Base-by-base conservation (phyloP, 768 basidiomycete species). In the Mycena vulgaris region DNA sequence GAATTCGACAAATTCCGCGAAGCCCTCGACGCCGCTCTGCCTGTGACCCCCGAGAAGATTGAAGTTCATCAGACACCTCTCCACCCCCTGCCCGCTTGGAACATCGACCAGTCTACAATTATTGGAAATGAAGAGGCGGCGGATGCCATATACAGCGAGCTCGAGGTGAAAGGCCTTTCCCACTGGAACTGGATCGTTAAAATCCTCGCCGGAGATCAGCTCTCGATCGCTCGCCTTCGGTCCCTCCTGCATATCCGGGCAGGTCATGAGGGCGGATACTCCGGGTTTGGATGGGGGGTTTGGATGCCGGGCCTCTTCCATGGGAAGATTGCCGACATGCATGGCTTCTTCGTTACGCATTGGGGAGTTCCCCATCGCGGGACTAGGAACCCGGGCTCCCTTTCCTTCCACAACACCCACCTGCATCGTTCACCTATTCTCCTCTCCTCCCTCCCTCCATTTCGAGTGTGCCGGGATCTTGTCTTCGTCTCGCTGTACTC, bases 251-350 rank as follows among this genome's bases (percentile, higher is more conserved):
- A 56, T 52, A 77, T 80, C n/a, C 79, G 81, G 0, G 78, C 78
- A 2, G 62, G 62, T 6, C 37, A 63, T 13, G 62, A 63, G 17
- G 39, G 51, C 31, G 78, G 77, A 0, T 70, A 69, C 23, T 27
- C 67, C 1, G 75, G 77, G 0, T 80, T 78, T 42, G 68, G 75
- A 0, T 74, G 78, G 68, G 73, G 70, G 17, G 33, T 17, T 0
- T 78, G 74, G 72, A 69, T 78, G n/a, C 79, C 80, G 2, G 83
- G 83, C 1, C 74, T 84, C 1, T 84, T 84, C 70, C 84, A 85
- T 66, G n/a, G n/a, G n/a, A n/a, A n/a, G n/a, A n/a, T n/a, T 75
- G 60, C 80, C 2, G 79, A 80, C 31, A 66, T 73, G 9, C 76
- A 75, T 42, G 81, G 81, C 0, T 42, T 77, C 2, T 48, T 85